Evolutionary conservation across 768 basidiomycete species (phyloP).

Genomic region (Tylopilus rubrobrunneus): DNA sequence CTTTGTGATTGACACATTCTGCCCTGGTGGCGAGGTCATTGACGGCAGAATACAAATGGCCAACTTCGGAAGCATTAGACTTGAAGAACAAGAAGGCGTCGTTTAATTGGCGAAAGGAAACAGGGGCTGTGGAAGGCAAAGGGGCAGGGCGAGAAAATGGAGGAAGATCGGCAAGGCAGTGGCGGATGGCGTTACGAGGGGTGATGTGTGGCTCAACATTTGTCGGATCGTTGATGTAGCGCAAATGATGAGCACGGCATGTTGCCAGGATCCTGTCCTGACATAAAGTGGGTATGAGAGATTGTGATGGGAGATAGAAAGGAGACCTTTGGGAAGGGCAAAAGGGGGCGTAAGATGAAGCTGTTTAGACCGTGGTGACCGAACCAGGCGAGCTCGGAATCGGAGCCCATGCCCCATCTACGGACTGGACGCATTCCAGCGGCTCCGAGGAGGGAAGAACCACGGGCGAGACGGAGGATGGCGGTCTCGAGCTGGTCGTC

Average conservation of each 20-base stretch:
- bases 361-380: conserved; percentile 57
- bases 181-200: conserved; percentile 69
- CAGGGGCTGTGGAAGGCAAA: conserved; percentile 30
- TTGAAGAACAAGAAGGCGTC: conserved; percentile 27
- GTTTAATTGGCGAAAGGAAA: conserved; percentile 34
- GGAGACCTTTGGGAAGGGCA: conserved; percentile 63
- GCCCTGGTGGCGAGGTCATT: conserved; percentile 33
- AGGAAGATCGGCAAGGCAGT: conserved; percentile 28
- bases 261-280: conserved; percentile 81
- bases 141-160: conserved; percentile 11
- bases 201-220: conserved; percentile 76
- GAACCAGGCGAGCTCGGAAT: conserved; percentile 35
- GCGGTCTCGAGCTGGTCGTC: conserved; percentile 85
- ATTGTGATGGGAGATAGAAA: neutral
- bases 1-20: conserved; percentile 43
- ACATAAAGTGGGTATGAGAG: neutral
- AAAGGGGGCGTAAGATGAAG: conserved; percentile 72
- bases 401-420: conserved; percentile 75
- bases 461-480: conserved; percentile 61
- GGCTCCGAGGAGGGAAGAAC: conserved; percentile 53
- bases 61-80: conserved; percentile 31
- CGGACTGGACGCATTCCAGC: conserved; percentile 66
- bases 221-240: conserved; percentile 63
- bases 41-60: conserved; percentile 37
- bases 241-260: conserved; percentile 56